phyloP scores from a whole-genome alignment of 2,329 filamentous ascomycete genomes.

The Ophiostoma sp. region DNA sequence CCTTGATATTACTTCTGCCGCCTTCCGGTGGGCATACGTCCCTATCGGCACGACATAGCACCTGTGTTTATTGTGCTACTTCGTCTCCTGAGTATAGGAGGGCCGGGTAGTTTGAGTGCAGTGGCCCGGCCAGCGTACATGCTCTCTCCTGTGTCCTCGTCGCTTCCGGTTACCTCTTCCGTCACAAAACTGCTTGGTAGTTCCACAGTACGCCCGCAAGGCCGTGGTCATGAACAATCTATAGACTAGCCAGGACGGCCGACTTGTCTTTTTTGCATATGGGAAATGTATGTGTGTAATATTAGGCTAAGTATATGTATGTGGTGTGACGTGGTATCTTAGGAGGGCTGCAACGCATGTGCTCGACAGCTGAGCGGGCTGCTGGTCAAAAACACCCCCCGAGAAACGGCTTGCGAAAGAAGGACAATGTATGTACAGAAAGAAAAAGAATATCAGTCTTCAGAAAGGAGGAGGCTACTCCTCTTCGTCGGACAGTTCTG shows the following conservation, averaged over 20 bases:
- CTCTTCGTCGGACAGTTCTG: conserved; percentile 14
- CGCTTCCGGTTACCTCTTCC: not conserved
- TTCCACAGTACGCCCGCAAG: too few relatives aligned
- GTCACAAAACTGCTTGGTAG: not conserved
- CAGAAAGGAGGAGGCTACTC: not conserved
- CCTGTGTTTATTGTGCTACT: not conserved
- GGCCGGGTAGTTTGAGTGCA: not conserved
- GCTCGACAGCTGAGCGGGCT: not conserved
- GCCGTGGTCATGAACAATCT: not conserved
- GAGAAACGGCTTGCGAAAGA: not conserved
- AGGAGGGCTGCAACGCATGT: not conserved
- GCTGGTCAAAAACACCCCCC: not conserved
- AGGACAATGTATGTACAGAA: conserved; percentile 2
- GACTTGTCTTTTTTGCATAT: not conserved
- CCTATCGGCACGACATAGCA: not conserved
- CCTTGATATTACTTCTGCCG: not conserved
- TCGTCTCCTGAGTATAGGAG: not conserved
- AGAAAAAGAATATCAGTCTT: not conserved
- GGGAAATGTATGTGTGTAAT: not conserved
- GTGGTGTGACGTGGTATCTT: not conserved
- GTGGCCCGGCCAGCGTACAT: not conserved
- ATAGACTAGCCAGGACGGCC: not conserved
- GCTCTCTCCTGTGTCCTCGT: not conserved
- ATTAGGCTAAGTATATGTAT: not conserved
- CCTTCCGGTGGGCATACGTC: not conserved